Percentiles rank a stretch among this genome's conserved stretches.
These are phyloP conservation scores for Aspergillus terreus DNA, from an alignment of 2,329 filamentous ascomycete species.

Conservation along the genomic window DNA sequence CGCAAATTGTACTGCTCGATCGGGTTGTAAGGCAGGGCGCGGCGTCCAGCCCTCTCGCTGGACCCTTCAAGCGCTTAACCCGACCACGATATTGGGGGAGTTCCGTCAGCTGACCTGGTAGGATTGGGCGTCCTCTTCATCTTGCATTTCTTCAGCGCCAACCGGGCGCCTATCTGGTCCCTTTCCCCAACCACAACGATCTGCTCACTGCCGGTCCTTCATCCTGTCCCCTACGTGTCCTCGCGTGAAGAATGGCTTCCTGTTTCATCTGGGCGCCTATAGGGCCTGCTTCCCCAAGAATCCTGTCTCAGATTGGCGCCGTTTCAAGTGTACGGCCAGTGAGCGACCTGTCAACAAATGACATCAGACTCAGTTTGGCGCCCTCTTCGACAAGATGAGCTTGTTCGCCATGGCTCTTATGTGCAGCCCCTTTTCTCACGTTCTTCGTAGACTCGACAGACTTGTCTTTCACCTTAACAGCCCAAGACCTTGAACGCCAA, in stretches of 20 bases:
- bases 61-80: conserved; percentile 1
- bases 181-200: conserved; percentile 11
- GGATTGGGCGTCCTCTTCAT: conserved; percentile 4
- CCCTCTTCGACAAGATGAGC: conserved; percentile 12
- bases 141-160: conserved; percentile 17
- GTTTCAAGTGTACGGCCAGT: conserved; percentile 12
- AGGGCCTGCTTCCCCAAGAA: conserved; percentile 12
- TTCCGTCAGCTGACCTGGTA: conserved; percentile 16
- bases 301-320: conserved; percentile 21
- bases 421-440: conserved; percentile 4
- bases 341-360: conserved; percentile 8
- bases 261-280: conserved; percentile 31
- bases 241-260: conserved; percentile 11
- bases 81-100: not conserved
- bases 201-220: conserved; percentile 1
- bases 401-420: conserved; percentile 9
- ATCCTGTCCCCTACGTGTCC: conserved; percentile 2
- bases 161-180: conserved; percentile 18
- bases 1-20: too few relatives aligned
- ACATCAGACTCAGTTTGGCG: conserved; percentile 11
- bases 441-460: not conserved
- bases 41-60: not conserved
- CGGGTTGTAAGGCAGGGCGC: too few relatives aligned
- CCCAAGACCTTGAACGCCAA: not conserved
- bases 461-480: not conserved